A percentile compares a stretch with the other conserved stretches of the same genome.
Conservation (phyloP, 2,329 filamentous ascomycete genomes). For the Fusarium sp. region DNA sequence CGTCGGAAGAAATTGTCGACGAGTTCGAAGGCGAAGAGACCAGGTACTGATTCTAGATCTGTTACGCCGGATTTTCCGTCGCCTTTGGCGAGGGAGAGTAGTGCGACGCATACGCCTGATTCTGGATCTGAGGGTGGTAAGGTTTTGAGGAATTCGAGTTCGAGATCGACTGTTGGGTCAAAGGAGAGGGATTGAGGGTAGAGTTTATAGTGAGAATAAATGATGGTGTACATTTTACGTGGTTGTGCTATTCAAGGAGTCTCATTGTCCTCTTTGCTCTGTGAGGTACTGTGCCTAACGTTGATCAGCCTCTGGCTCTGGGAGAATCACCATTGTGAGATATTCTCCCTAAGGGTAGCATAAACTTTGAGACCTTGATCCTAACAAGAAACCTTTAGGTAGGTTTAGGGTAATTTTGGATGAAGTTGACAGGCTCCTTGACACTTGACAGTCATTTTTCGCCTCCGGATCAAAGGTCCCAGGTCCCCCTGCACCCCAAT, state of each 20-base stretch:
- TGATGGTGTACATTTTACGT: constrained; percentile 1
- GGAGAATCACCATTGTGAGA: constrained; percentile 7
- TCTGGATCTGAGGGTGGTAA: constrained; percentile 38
- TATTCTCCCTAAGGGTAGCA: neutral
- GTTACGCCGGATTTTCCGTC: constrained; percentile 68
- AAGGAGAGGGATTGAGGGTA: constrained; percentile 24
- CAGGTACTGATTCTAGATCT: constrained; percentile 63
- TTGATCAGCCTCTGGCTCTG: neutral
- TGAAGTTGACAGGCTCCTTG: no score
- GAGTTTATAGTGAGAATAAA: neutral
- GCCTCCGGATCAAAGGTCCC: no score
- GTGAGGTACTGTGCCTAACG: neutral
- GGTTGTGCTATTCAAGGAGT: neutral
- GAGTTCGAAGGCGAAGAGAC: constrained; percentile 57
- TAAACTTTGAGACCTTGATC: no score
- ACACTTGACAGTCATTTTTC: no score
- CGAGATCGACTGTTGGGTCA: constrained; percentile 39
- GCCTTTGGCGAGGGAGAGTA: constrained; percentile 64
- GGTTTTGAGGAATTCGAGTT: constrained; percentile 41
- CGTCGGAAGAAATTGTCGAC: constrained; percentile 64
- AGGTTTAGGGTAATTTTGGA: no score
- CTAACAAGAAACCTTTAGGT: no score
- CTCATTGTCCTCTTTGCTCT: neutral
- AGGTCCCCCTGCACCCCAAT: no score
- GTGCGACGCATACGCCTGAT: constrained; percentile 43